Percentiles rank a stretch among this genome's conserved stretches.
Evolutionary conservation across 1,284 basidiomycete species (phyloP).

Genomic region (Puccinia brachypodii): DNA sequence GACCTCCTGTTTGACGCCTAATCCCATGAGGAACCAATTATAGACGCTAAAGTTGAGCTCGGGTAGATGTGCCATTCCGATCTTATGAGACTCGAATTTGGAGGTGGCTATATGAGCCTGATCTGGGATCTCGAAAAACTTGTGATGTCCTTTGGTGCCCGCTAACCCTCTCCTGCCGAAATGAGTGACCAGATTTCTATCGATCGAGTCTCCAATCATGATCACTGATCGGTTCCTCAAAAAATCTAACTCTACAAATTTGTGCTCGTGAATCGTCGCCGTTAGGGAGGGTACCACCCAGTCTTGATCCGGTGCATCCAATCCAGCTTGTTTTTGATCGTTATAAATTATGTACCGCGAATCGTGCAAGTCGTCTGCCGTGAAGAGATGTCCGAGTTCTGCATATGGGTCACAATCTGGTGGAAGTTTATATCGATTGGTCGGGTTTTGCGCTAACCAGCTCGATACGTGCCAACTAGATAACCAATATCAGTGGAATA

Average conservation of each 20-base stretch:
- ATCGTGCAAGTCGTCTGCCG: conserved; percentile 20
- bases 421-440: conserved; percentile 10
- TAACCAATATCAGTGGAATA: not conserved
- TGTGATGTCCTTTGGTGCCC: conserved; percentile 6
- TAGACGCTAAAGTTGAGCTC: conserved; percentile 34
- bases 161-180: conserved; percentile 12
- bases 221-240: conserved; percentile 32
- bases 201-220: conserved; percentile 44
- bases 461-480: conserved; percentile 19
- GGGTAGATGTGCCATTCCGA: conserved; percentile 11
- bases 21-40: conserved; percentile 46
- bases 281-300: conserved; percentile 34
- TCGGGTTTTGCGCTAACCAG: conserved; percentile 12
- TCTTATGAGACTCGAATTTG: conserved; percentile 33
- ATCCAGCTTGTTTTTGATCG: not conserved
- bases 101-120: conserved; percentile 2
- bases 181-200: conserved; percentile 34
- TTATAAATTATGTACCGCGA: conserved; percentile 42
- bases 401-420: conserved; percentile 33
- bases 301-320: conserved; percentile 16
- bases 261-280: conserved; percentile 18
- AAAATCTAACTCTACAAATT: conserved; percentile 18
- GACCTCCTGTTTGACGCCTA: conserved; percentile 14
- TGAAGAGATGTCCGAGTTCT: conserved; percentile 29
- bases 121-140: conserved; percentile 14